phyloP scores from a whole-genome alignment of 495 filamentous ascomycete species.

The Lindgomyces ingoldianus region DNA sequence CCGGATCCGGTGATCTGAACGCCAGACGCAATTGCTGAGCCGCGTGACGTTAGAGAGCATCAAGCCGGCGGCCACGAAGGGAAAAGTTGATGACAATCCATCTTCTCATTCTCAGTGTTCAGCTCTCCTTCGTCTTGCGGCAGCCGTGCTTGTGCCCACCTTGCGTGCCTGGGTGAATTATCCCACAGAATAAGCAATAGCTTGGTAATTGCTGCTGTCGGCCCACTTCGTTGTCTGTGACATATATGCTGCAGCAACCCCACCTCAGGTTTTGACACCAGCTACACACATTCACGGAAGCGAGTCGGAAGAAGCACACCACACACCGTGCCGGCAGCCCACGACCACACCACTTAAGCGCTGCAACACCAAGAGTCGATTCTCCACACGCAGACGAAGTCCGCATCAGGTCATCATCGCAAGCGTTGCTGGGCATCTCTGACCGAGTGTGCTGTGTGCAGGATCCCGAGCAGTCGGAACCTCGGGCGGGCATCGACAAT shows the following conservation, averaged over 20 bases:
- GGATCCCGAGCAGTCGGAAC: conserved; percentile 30
- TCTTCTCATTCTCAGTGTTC: conserved; percentile 7
- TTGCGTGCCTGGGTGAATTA: conserved; percentile 16
- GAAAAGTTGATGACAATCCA: conserved; percentile 19
- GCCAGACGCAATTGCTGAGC: conserved; percentile 10
- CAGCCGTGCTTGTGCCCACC: not conserved
- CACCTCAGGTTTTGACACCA: conserved; percentile 14
- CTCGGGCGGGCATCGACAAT: conserved; percentile 14
- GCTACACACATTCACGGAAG: conserved; percentile 10
- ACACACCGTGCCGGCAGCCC: not conserved
- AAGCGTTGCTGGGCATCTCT: not conserved
- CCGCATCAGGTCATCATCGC: not conserved
- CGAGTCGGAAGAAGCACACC: not conserved
- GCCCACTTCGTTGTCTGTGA: conserved; percentile 27
- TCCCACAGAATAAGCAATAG: conserved; percentile 26
- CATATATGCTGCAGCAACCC: conserved; percentile 33
- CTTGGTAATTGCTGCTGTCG: conserved; percentile 23
- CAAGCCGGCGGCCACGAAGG: conserved; percentile 1
- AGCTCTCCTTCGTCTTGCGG: not conserved
- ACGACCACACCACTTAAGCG: not conserved
- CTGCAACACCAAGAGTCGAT: not conserved
- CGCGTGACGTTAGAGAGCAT: conserved; percentile 32
- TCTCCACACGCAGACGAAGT: not conserved
- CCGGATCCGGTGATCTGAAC: conserved; percentile 27
- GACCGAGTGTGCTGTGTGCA: conserved; percentile 5